Percentiles rank a stretch among this genome's conserved stretches.
Conservation (phyloP, 345 rosid genomes). For the Crucihimalaya himalaica region DNA sequence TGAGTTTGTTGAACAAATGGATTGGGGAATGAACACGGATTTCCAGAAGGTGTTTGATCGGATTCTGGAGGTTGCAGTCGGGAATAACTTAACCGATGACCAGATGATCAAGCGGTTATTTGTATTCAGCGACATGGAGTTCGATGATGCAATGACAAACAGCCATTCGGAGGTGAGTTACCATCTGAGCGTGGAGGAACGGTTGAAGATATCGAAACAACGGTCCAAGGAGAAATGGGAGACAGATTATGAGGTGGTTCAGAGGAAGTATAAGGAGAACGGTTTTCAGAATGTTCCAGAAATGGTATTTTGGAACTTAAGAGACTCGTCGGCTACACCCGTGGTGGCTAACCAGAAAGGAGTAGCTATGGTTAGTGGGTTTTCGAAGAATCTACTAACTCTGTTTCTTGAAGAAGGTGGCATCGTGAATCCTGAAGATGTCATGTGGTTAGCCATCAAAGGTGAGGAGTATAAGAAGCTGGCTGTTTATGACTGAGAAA, state of each 20-base stretch:
- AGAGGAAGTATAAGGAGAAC: slow-evolving; percentile 25
- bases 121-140: background rate
- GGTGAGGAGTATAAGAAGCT: slow-evolving; percentile 7
- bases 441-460: background rate
- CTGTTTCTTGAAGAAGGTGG: slow-evolving; percentile 48
- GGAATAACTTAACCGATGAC: background rate
- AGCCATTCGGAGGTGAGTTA: background rate
- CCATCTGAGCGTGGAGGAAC: background rate
- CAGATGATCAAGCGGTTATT: background rate
- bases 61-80: background rate
- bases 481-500: background rate
- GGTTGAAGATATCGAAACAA: background rate
- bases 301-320: slow-evolving; percentile 49
- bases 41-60: background rate
- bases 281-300: slow-evolving; percentile 56
- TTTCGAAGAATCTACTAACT: slow-evolving; percentile 47
- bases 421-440: slow-evolving; percentile 17
- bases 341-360: slow-evolving; percentile 39
- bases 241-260: background rate
- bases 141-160: background rate
- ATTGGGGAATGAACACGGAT: background rate
- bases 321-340: slow-evolving; percentile 38
- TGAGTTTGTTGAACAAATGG: background rate
- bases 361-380: slow-evolving; percentile 50
- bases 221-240: background rate